These are phyloP conservation scores for Quercus tomentella DNA, from an alignment of 331 rosid genomes.

Conservation along the genomic window DNA sequence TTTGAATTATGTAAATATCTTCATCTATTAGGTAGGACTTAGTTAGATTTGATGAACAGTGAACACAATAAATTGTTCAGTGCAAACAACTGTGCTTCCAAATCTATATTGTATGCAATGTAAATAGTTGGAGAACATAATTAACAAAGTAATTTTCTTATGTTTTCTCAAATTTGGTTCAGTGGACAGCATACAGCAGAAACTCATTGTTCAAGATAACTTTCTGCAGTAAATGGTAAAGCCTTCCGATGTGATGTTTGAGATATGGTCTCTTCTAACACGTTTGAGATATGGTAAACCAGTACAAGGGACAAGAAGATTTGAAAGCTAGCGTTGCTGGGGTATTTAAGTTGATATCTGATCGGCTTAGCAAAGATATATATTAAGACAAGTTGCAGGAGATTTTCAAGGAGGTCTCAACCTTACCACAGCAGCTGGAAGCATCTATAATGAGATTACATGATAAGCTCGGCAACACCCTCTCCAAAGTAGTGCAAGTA, in stretches of 20 bases:
- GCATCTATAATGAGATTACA: constrained; percentile 49
- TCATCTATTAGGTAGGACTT: background rate
- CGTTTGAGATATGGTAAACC: background rate
- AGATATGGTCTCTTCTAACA: constrained; percentile 21
- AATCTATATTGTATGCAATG: background rate
- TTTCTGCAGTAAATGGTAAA: constrained; percentile 67
- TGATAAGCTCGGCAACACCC: constrained; percentile 40
- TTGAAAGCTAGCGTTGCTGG: background rate
- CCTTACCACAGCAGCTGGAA: constrained; percentile 63
- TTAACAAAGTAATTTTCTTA: background rate
- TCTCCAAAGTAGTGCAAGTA: constrained; percentile 72
- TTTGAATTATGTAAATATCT: background rate
- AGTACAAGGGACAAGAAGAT: too few relatives aligned
- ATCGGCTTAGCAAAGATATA: constrained; percentile 40
- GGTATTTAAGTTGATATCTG: constrained; percentile 67
- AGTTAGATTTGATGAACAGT: background rate
- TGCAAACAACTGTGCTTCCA: background rate
- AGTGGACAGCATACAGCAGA: constrained; percentile 76
- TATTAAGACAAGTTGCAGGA: constrained; percentile 52
- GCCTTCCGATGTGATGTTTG: constrained; percentile 11
- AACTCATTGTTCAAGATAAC: constrained; percentile 58
- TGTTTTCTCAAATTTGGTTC: background rate
- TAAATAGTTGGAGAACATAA: background rate
- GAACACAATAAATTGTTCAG: background rate
- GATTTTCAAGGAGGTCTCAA: constrained; percentile 51